phyloP scores from a whole-genome alignment of 495 filamentous ascomycete genomes.

The Jackrogersella minutella region DNA sequence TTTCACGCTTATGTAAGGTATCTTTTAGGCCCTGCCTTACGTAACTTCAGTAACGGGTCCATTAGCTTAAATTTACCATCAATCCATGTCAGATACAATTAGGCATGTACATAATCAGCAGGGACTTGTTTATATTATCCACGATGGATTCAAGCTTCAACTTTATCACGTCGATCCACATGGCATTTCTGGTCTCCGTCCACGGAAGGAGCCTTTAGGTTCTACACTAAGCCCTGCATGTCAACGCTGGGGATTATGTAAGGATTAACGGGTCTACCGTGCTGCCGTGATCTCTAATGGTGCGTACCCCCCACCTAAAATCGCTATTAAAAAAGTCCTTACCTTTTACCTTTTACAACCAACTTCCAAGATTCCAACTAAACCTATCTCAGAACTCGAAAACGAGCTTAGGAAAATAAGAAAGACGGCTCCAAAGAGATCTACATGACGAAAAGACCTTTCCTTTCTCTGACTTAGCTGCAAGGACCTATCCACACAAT shows the following conservation, averaged over 20 bases:
- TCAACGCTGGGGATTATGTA: slow-evolving; percentile 23
- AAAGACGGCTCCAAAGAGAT: neutral
- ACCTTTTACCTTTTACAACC: neutral
- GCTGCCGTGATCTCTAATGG: neutral
- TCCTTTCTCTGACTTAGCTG: neutral
- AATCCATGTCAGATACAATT: neutral
- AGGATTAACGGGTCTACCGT: neutral
- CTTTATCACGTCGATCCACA: slow-evolving; percentile 34
- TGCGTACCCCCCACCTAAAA: neutral
- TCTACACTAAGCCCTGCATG: slow-evolving; percentile 38
- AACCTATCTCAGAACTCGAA: neutral
- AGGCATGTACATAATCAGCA: slow-evolving; percentile 4
- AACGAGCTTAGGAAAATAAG: neutral
- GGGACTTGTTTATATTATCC: slow-evolving; percentile 26
- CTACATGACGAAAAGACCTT: slow-evolving; percentile 4
- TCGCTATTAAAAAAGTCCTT: neutral
- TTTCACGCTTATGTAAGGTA: slow-evolving; percentile 28
- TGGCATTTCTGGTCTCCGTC: slow-evolving; percentile 21
- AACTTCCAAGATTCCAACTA: neutral
- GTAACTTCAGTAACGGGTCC: slow-evolving; percentile 8
- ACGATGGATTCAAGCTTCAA: slow-evolving; percentile 41
- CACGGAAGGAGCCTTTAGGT: slow-evolving; percentile 42
- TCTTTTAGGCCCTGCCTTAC: slow-evolving; percentile 9
- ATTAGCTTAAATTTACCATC: neutral
- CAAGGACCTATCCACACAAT: slow-evolving; percentile 37